phyloP scores from a whole-genome alignment of 202 grass and related monocot genomes.

The Carex sylvatica region DNA sequence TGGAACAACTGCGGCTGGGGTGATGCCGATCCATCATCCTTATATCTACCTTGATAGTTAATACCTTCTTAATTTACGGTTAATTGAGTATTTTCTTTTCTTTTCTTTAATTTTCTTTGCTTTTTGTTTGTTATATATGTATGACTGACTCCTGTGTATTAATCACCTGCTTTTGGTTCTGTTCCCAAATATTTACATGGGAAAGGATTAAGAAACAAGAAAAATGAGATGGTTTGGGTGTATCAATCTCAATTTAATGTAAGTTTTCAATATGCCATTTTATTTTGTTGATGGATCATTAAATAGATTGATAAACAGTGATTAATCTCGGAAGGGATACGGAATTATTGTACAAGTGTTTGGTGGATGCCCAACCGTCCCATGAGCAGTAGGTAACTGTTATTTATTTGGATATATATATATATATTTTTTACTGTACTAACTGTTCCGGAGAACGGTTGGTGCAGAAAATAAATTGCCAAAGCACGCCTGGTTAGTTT shows the following conservation, averaged over 20 bases:
- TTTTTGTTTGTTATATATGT: slow-evolving; percentile 27
- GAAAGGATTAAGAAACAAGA: slow-evolving; percentile 15
- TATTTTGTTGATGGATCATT: slow-evolving; percentile 15
- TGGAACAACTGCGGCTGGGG: slow-evolving; percentile 34
- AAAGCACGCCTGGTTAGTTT: neutral
- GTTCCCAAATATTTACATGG: slow-evolving; percentile 27
- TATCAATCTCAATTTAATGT: slow-evolving; percentile 10
- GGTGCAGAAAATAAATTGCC: neutral
- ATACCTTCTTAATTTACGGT: slow-evolving; percentile 15
- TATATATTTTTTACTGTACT: neutral
- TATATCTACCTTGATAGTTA: slow-evolving; percentile 31
- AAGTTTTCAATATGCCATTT: slow-evolving; percentile 9
- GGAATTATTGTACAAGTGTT: neutral
- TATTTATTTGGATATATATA: neutral
- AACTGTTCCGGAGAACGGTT: neutral
- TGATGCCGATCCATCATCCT: slow-evolving; percentile 12
- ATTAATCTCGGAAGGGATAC: slow-evolving; percentile 8
- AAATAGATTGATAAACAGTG: slow-evolving; percentile 7
- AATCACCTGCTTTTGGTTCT: slow-evolving; percentile 21
- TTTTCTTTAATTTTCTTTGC: slow-evolving; percentile 11
- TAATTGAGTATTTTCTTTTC: neutral
- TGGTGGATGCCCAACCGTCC: neutral
- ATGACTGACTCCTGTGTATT: slow-evolving; percentile 23
- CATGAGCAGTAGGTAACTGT: slow-evolving; percentile 22
- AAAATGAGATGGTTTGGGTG: slow-evolving; percentile 20